Percentiles rank a stretch among this genome's conserved stretches.
phyloP scores from a whole-genome alignment of 495 filamentous ascomycete genomes.

The Daldinia loculata region DNA sequence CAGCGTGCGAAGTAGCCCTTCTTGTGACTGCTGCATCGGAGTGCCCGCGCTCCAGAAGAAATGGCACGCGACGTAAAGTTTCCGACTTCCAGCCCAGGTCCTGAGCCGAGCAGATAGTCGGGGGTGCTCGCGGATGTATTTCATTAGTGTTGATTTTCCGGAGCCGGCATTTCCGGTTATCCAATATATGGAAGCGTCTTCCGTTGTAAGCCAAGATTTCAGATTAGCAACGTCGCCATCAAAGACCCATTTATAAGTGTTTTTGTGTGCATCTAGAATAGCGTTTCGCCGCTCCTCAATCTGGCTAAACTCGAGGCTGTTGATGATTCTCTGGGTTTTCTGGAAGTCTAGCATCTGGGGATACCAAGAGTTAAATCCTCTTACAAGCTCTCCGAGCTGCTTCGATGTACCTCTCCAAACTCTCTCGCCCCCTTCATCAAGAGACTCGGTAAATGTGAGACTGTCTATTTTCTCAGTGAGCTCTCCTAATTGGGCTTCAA shows the following conservation, averaged over 20 bases:
- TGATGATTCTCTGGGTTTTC: constrained; percentile 56
- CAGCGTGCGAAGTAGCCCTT: constrained; percentile 1
- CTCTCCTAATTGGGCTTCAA: neutral
- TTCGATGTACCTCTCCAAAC: neutral
- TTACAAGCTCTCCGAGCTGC: neutral
- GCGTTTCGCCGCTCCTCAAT: constrained; percentile 7
- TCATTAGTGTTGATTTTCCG: constrained; percentile 12
- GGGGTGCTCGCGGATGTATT: neutral
- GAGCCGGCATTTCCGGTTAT: constrained; percentile 12
- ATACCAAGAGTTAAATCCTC: neutral
- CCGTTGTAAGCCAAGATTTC: neutral
- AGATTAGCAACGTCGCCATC: constrained; percentile 5
- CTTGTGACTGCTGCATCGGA: constrained; percentile 5
- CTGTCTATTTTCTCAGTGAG: neutral
- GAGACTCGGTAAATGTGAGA: neutral
- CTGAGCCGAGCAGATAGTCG: neutral
- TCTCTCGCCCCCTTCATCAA: neutral
- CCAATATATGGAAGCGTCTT: constrained; percentile 5
- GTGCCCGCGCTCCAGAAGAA: constrained; percentile 5
- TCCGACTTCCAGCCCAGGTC: neutral
- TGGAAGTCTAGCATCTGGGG: constrained; percentile 1
- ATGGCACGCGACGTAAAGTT: neutral
- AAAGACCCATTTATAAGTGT: constrained; percentile 8
- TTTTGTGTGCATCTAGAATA: neutral
- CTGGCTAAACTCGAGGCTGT: constrained; percentile 55